Base-by-base conservation (phyloP, 768 basidiomycete genomes). In the Russula sp. region DNA sequence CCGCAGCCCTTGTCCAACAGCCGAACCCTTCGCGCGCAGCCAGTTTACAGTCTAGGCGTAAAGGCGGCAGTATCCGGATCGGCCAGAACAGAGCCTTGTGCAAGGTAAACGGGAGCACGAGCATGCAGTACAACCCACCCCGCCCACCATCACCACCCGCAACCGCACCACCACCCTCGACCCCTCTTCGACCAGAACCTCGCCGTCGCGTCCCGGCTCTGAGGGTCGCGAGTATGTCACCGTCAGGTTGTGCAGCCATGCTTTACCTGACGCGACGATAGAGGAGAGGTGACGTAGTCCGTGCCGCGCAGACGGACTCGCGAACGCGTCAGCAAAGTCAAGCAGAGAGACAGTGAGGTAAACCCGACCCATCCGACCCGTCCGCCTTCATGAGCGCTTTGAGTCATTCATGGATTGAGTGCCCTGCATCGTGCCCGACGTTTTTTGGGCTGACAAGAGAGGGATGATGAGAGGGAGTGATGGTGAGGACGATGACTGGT, bases 301-400 rank as follows among this genome's bases (percentile, higher is more conserved):
- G 93, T 93, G 48, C 97, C 97, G 38, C 97, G 77, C n/a, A 93
- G 77, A 67, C 90, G 88, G 70, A 99, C 85, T 84, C 51, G 85
- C 81, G 71, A 97, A 97, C 0, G 90, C 85, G 68, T 96, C 78
- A 38, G 82, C 76, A 71, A 98, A 93, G 73, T 99, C 97, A n/a
- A n/a, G n/a, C n/a, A n/a, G n/a, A n/a, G n/a, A n/a, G n/a, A n/a
- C n/a, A n/a, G n/a, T n/a, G n/a, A 70, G 93, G 70, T 7, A 29
- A 98, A 86, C 36, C 90, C 94, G 35, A 98, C 80, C 97, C 93
- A 70, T 95, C 96, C 90, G 91, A 93, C 35, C 96, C 96, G 71
- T 98, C 97, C 5, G 88, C 83, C 70, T 88, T 94, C 61, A 94
- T 87, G 60, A 98, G 87, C 67, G 83, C 80, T 70, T 86, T 92